Evolutionary conservation across 331 rosid species (phyloP).

Genomic region (Pyracantha coccinea): DNA sequence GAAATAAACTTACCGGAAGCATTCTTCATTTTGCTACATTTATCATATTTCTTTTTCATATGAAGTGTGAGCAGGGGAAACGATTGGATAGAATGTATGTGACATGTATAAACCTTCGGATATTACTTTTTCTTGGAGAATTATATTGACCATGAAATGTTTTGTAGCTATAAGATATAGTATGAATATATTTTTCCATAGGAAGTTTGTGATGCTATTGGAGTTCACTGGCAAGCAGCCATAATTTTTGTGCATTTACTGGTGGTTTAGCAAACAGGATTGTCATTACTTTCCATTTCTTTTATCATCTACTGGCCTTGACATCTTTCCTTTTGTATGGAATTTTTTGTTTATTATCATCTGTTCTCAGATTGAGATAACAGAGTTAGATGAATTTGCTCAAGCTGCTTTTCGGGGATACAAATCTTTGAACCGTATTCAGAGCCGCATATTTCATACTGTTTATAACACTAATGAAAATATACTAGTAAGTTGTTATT

Average conservation of each 20-base stretch:
- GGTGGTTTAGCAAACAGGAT: conserved; percentile 2
- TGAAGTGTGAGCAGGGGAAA: not conserved
- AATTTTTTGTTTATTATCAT: conserved; percentile 13
- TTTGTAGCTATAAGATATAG: not conserved
- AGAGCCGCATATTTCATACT: conserved; percentile 80
- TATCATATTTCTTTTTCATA: not conserved
- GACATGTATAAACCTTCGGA: not conserved
- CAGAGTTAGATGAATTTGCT: conserved; percentile 91
- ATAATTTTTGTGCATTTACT: conserved; percentile 2
- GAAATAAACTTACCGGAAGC: not conserved
- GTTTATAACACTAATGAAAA: conserved; percentile 88
- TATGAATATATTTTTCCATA: not conserved
- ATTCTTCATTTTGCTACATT: not conserved
- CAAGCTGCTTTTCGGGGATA: conserved; percentile 96
- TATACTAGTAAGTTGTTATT: conserved; percentile 62
- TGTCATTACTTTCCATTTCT: conserved; percentile 4
- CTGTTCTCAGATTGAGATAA: conserved; percentile 69
- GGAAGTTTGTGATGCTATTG: not conserved
- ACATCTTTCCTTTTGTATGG: conserved; percentile 7
- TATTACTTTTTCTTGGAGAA: not conserved
- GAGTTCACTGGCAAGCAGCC: not conserved
- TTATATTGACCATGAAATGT: not conserved
- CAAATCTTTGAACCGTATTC: conserved; percentile 86
- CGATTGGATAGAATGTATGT: not conserved
- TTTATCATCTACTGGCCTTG: conserved; percentile 5